Evolutionary conservation across 164 flowering plant genomes (phyloP).

Genomic region (Magnolia officinalis): DNA sequence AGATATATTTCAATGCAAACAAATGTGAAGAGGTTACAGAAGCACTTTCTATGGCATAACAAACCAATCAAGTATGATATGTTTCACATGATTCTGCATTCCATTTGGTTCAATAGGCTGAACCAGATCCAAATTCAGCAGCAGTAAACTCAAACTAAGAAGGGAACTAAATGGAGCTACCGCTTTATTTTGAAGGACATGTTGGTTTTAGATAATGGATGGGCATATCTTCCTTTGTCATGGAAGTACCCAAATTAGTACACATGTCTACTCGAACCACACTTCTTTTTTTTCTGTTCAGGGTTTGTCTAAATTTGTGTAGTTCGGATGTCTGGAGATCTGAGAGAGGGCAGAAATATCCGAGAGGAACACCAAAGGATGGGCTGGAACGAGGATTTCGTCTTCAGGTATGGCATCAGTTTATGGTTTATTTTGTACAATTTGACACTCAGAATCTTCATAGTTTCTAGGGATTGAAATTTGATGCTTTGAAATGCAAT

Average conservation of each 20-base stretch:
- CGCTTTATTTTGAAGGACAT: not conserved
- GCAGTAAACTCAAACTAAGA: not conserved
- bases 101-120: slow-evolving; percentile 21
- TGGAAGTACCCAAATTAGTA: not conserved
- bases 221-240: not conserved
- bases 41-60: slow-evolving; percentile 8
- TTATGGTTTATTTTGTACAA: too few relatives aligned
- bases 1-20: slow-evolving; percentile 12
- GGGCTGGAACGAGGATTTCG: not conserved
- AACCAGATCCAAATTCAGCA: slow-evolving; percentile 11
- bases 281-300: not conserved
- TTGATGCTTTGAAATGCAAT: too few relatives aligned
- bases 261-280: not conserved
- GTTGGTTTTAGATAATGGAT: not conserved
- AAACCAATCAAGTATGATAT: slow-evolving; percentile 21
- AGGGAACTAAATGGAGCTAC: not conserved
- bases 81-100: slow-evolving; percentile 23
- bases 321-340: not conserved
- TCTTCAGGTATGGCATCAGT: not conserved
- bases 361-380: not conserved
- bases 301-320: not conserved
- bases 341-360: not conserved
- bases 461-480: too few relatives aligned
- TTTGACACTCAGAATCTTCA: too few relatives aligned
- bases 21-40: slow-evolving; percentile 9